Conservation (phyloP, 495 filamentous ascomycete genomes). For the Lasiosphaeria miniovina region DNA sequence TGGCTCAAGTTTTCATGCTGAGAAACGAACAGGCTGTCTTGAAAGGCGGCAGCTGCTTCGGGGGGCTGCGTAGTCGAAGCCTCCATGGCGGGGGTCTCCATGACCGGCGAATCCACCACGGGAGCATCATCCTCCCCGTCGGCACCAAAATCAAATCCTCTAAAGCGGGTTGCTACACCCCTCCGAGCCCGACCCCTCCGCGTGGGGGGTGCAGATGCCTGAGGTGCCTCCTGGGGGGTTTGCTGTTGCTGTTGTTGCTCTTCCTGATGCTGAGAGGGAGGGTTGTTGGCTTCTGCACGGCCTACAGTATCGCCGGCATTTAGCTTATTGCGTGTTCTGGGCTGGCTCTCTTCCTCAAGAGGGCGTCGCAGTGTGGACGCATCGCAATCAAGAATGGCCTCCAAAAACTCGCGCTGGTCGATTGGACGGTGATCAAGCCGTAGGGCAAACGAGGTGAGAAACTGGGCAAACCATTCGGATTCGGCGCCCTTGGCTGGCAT, state of each 20-base stretch:
- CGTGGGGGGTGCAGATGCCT: conserved; percentile 17
- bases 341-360: conserved; percentile 44
- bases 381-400: conserved; percentile 80
- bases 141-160: conserved; percentile 58
- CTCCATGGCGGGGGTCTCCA: conserved; percentile 3
- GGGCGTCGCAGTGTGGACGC: conserved; percentile 63
- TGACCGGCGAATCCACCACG: conserved; percentile 6
- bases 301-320: not conserved
- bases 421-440: conserved; percentile 76
- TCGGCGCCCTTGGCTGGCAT: conserved; percentile 56
- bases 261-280: conserved; percentile 7
- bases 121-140: conserved; percentile 30
- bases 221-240: conserved; percentile 5
- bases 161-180: conserved; percentile 62
- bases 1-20: conserved; percentile 32
- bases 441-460: conserved; percentile 63
- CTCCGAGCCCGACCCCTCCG: conserved; percentile 34
- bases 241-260: conserved; percentile 2
- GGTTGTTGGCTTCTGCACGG: conserved; percentile 34
- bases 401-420: conserved; percentile 88
- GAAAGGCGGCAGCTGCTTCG: conserved; percentile 14
- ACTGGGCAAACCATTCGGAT: conserved; percentile 66
- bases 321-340: conserved; percentile 1
- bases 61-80: conserved; percentile 2
- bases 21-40: conserved; percentile 33